Evolutionary conservation across 2,329 filamentous ascomycete species (phyloP).

Genomic region (Epichloe festucae): DNA sequence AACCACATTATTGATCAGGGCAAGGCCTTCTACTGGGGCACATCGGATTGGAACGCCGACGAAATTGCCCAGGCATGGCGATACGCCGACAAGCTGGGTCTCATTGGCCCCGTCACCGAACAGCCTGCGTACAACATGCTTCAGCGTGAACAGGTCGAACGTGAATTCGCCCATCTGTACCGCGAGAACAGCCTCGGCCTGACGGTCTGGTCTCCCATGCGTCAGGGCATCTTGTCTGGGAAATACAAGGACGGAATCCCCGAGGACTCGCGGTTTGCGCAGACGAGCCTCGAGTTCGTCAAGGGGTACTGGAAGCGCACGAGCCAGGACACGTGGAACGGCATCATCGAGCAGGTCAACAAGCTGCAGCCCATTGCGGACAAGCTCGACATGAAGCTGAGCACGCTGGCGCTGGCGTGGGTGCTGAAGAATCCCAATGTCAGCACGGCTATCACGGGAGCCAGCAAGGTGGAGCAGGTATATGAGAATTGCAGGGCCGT

Average conservation of each 20-base stretch:
- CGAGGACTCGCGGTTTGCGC: slow-evolving; percentile 42
- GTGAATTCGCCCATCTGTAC: slow-evolving; percentile 48
- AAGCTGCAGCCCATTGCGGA: slow-evolving; percentile 50
- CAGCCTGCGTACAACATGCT: slow-evolving; percentile 57
- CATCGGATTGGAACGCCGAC: slow-evolving; percentile 52
- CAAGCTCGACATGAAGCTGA: slow-evolving; percentile 44
- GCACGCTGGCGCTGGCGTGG: slow-evolving; percentile 47
- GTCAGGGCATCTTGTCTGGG: slow-evolving; percentile 46
- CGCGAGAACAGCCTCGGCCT: slow-evolving; percentile 46
- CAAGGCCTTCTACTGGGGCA: slow-evolving; percentile 60
- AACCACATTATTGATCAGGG: slow-evolving; percentile 56
- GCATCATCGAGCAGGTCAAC: slow-evolving; percentile 45
- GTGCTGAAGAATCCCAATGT: slow-evolving; percentile 49
- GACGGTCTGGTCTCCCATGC: slow-evolving; percentile 49
- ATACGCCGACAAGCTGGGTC: slow-evolving; percentile 44
- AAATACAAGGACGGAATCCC: slow-evolving; percentile 56
- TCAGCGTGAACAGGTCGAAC: slow-evolving; percentile 47
- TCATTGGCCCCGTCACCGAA: slow-evolving; percentile 53
- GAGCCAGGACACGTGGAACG: slow-evolving; percentile 39
- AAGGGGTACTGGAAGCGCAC: slow-evolving; percentile 38
- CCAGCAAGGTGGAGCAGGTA: slow-evolving; percentile 44
- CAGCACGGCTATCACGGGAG: slow-evolving; percentile 48
- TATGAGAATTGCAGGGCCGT: slow-evolving; percentile 46
- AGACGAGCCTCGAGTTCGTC: slow-evolving; percentile 43
- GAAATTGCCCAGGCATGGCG: slow-evolving; percentile 52